Percentiles rank a stretch among this genome's conserved stretches.
phyloP scores from a whole-genome alignment of 176 grass and related monocot species.

The Zoysia japonica region DNA sequence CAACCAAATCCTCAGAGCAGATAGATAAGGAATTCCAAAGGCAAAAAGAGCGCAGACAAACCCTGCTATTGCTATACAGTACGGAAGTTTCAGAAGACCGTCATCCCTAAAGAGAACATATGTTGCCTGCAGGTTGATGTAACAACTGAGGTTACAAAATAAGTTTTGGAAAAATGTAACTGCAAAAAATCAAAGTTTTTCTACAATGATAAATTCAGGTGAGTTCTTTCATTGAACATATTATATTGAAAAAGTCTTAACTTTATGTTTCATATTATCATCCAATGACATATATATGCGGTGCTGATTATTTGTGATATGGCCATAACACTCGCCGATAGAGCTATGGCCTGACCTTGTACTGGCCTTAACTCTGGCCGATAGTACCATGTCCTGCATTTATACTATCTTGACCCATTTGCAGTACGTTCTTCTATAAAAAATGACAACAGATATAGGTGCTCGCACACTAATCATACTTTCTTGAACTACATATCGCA shows the following conservation, averaged over 20 bases:
- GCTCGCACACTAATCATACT: not conserved
- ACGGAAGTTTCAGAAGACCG: constrained; percentile 78
- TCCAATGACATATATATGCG: not conserved
- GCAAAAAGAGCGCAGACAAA: constrained; percentile 90
- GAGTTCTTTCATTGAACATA: not conserved
- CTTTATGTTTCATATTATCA: not conserved
- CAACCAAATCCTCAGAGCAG: constrained; percentile 91
- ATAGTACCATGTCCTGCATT: not conserved
- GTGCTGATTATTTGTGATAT: not conserved
- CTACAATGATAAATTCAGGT: not conserved
- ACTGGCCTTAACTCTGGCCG: not conserved
- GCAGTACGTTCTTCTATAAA: not conserved
- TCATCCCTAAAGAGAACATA: constrained; percentile 85
- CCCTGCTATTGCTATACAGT: constrained; percentile 86
- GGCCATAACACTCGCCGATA: not conserved
- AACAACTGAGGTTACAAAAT: constrained; percentile 24
- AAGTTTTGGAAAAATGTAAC: constrained; percentile 9
- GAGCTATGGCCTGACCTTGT: not conserved
- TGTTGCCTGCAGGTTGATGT: constrained; percentile 60
- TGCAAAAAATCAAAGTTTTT: not conserved
- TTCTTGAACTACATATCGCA: not conserved
- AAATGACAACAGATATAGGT: not conserved
- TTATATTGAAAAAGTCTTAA: not conserved
- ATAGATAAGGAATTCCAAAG: constrained; percentile 87
- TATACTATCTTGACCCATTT: not conserved